Conservation (phyloP, 257 asterid species). For the Parsonsia alboflavescens region DNA sequence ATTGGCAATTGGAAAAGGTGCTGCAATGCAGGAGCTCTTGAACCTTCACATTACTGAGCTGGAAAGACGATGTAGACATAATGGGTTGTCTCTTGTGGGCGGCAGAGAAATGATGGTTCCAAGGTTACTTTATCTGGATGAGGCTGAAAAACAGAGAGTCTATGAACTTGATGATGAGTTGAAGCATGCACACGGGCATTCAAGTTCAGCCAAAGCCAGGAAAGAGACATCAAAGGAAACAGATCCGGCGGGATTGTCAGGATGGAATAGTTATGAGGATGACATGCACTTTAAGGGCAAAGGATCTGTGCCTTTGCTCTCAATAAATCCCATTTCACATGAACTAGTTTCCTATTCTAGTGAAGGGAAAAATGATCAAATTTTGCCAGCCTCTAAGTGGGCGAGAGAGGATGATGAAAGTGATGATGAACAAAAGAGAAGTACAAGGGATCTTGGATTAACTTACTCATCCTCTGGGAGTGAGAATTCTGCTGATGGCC, state of each 20-base stretch:
- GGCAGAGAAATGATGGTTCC: conserved; percentile 96
- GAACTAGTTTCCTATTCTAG: conserved; percentile 25
- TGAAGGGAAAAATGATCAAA: conserved; percentile 51
- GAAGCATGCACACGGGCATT: conserved; percentile 52
- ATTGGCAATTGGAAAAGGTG: conserved; percentile 90
- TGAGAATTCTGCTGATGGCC: conserved; percentile 63
- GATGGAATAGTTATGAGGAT: conserved; percentile 48
- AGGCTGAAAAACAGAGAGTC: conserved; percentile 83
- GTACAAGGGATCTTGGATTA: conserved; percentile 60
- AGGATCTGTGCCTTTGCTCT: conserved; percentile 30
- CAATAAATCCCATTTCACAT: conserved; percentile 29
- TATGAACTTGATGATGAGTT: conserved; percentile 65
- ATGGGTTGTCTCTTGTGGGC: conserved; percentile 82
- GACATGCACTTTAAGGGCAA: conserved; percentile 40
- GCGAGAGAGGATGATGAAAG: conserved; percentile 81
- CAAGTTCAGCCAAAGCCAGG: conserved; percentile 51
- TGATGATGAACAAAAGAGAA: conserved; percentile 61
- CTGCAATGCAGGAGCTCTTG: conserved; percentile 75
- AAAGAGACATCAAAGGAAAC: conserved; percentile 44
- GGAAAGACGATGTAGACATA: conserved; percentile 89
- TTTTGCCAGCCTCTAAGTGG: conserved; percentile 91
- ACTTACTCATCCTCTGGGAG: conserved; percentile 92
- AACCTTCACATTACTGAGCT: conserved; percentile 71
- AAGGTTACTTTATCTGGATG: conserved; percentile 82
- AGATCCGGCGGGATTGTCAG: conserved; percentile 38